phyloP scores from a whole-genome alignment of 495 filamentous ascomycete species.

The Talaromyces wortmannii region DNA sequence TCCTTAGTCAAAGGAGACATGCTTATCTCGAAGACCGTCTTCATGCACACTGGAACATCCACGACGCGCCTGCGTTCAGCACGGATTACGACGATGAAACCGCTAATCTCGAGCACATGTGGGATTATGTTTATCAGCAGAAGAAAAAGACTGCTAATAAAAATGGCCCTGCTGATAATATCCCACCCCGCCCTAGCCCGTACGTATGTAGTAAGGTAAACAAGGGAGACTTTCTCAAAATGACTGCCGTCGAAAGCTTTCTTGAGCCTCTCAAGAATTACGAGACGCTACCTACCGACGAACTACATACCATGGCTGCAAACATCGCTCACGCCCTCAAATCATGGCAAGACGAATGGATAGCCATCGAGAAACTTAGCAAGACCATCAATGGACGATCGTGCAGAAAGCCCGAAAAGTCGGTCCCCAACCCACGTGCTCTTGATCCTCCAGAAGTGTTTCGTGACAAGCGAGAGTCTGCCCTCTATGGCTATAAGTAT shows the following conservation, averaged over 20 bases:
- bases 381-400: constrained; percentile 38
- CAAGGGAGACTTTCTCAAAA: constrained; percentile 39
- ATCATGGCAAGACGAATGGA: constrained; percentile 58
- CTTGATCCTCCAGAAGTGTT: constrained; percentile 17
- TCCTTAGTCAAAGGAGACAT: constrained; percentile 35
- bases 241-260: constrained; percentile 23
- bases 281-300: constrained; percentile 28
- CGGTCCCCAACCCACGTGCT: constrained; percentile 13
- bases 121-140: constrained; percentile 26
- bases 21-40: constrained; percentile 54
- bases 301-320: constrained; percentile 46
- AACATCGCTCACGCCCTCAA: constrained; percentile 46
- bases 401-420: constrained; percentile 9
- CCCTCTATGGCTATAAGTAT: constrained; percentile 37
- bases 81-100: constrained; percentile 26
- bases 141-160: constrained; percentile 26
- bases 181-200: constrained; percentile 36
- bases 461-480: constrained; percentile 35
- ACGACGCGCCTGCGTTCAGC: constrained; percentile 41
- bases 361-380: constrained; percentile 49
- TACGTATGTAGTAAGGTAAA: constrained; percentile 26
- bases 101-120: constrained; percentile 18
- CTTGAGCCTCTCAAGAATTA: constrained; percentile 28
- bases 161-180: constrained; percentile 31
- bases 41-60: constrained; percentile 50